Evolutionary conservation across 306 rosid species (phyloP), one percentile per base, ranked within the genome.

Genomic region (Quercus alba): DNA sequence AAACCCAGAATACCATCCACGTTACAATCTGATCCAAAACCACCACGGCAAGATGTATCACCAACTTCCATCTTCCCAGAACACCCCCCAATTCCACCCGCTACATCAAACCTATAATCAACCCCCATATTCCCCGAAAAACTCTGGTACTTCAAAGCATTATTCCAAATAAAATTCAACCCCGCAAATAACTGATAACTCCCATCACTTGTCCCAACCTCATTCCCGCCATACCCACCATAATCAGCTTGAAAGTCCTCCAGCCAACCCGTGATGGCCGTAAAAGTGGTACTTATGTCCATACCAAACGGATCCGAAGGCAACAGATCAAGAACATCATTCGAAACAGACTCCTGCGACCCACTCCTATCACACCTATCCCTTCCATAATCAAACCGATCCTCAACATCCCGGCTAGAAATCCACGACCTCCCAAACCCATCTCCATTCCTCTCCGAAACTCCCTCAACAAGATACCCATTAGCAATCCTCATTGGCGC

Each of bases 221-320:
- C 87, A 73, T 88, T 85, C 76, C 81, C 59, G 18, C 81, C 61
- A 76, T 84, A 90, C 15, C 88, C 89, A 69, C 89, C 83, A 67
- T 88, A 91, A 70, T 87, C 97, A 41, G 75, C 84, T 77, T 89
- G 93, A 81, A 94, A 86, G 81, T 92, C 97, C 85, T 88, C 92
- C 4, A 94, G 90, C 98, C 97, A 94, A 33, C 97, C 93, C 0
- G 97, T 88, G 72, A 94, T 80, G 41, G 99, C 95, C 0, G 98
- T 90, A 79, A 94, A 88, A 20, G 92, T 88, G 67, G 90, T 84
- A 62, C 84, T 84, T 19, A 88, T 88, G 75, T 88, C 88, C 92
- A 89, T 95, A 15, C 94, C 97, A 75, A 95, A 95, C 7, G 99
- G 99, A 85, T 95, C 99, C 4, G 94, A 88, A 33, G 99, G 99